Conservation (phyloP, 306 rosid species). For the Corylus avellana region DNA sequence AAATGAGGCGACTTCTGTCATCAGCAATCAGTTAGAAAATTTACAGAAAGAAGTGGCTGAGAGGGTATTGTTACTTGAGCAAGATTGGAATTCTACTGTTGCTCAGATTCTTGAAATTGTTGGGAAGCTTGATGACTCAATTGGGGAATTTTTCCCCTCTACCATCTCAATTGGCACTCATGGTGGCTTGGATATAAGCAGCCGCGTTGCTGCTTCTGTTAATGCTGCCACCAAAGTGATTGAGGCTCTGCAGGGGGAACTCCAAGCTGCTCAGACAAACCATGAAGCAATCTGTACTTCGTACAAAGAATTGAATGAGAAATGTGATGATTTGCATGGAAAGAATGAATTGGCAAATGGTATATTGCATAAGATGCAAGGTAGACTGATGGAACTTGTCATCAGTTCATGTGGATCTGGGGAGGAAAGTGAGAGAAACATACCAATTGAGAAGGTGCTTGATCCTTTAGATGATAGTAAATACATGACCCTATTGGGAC, state of each 20-base stretch:
- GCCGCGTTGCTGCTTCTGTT: slow-evolving; percentile 52
- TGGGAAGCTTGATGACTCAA: slow-evolving; percentile 61
- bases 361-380: slow-evolving; percentile 50
- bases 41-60: slow-evolving; percentile 62
- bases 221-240: slow-evolving; percentile 59
- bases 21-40: slow-evolving; percentile 56
- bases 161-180: slow-evolving; percentile 26
- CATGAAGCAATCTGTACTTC: slow-evolving; percentile 44
- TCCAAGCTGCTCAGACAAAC: slow-evolving; percentile 55
- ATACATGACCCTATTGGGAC: slow-evolving; percentile 53
- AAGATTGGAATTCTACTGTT: slow-evolving; percentile 53
- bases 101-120: slow-evolving; percentile 52
- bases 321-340: slow-evolving; percentile 58
- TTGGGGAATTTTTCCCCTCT: slow-evolving; percentile 41
- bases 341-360: slow-evolving; percentile 60
- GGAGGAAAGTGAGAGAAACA: slow-evolving; percentile 46
- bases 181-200: slow-evolving; percentile 31
- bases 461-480: slow-evolving; percentile 62
- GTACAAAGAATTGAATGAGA: slow-evolving; percentile 55
- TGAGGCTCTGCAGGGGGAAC: slow-evolving; percentile 61
- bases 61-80: slow-evolving; percentile 62
- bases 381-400: slow-evolving; percentile 55
- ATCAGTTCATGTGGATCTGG: slow-evolving; percentile 42
- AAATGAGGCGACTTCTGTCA: slow-evolving; percentile 55
- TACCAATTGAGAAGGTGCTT: slow-evolving; percentile 43